A percentile compares a stretch with the other conserved stretches of the same genome.
Evolutionary conservation across 2,329 filamentous ascomycete species (phyloP).

Genomic region (Penicillium aurantiogriseum): DNA sequence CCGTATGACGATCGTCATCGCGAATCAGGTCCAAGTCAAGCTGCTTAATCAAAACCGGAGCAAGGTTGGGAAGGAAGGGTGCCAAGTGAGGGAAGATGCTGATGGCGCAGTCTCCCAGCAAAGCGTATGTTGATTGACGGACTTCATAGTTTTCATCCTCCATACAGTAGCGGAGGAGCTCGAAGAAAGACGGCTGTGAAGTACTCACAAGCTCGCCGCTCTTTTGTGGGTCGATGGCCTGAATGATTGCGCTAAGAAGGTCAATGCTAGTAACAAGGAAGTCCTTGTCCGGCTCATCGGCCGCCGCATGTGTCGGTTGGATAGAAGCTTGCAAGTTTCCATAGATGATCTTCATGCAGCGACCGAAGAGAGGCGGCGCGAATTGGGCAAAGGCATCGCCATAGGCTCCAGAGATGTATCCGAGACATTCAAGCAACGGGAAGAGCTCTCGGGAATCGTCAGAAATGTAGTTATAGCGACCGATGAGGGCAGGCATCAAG

Average conservation of each 20-base stretch:
- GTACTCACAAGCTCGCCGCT: constrained; percentile 72
- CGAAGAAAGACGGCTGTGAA: constrained; percentile 81
- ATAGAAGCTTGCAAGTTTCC: constrained; percentile 81
- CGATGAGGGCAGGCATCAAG: constrained; percentile 89
- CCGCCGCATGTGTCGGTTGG: constrained; percentile 55
- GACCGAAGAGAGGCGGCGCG: constrained; percentile 77
- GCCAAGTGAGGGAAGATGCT: constrained; percentile 83
- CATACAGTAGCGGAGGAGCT: constrained; percentile 88
- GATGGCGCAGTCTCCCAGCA: constrained; percentile 91
- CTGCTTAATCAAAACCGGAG: constrained; percentile 79
- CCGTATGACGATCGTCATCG: constrained; percentile 78
- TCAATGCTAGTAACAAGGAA: constrained; percentile 95
- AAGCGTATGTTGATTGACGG: constrained; percentile 89
- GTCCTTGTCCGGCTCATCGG: constrained; percentile 86
- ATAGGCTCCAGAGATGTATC: constrained; percentile 86
- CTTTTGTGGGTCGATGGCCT: constrained; percentile 73
- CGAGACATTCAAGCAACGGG: constrained; percentile 91
- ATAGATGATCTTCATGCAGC: constrained; percentile 89
- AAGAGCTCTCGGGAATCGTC: constrained; percentile 93
- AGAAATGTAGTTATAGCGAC: constrained; percentile 79
- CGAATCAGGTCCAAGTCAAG: constrained; percentile 75
- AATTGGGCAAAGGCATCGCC: constrained; percentile 80
- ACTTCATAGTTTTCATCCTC: constrained; percentile 88
- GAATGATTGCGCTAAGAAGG: constrained; percentile 86
- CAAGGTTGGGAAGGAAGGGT: constrained; percentile 67